Base-by-base conservation (phyloP, 2,329 filamentous ascomycete genomes). In the Fusarium verticillioides region DNA sequence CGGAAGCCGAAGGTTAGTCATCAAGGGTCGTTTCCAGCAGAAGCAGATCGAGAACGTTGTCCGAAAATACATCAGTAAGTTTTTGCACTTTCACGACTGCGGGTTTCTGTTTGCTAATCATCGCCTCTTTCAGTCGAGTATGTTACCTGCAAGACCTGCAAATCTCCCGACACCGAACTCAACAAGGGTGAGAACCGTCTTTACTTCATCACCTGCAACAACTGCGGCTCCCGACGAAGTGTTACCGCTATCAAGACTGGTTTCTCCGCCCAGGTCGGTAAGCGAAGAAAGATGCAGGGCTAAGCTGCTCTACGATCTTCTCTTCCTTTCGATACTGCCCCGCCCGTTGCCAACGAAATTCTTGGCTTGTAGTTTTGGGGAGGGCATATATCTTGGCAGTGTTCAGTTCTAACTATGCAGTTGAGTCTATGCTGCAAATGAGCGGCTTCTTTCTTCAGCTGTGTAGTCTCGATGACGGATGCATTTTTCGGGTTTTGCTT, bases 21-120 rank as follows among this genome's bases (percentile, higher is more conserved):
- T 99, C 90, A 98, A 97, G 89, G 96, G 96, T 88, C 94, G 96
- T 81, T 99, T 99, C 93, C 96, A 98, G 85, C 96, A 98, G 87
- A 98, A 98, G 87, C 96, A 98, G 87, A 95, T 98, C 81, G 96
- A 99, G 88, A 97, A 97, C 85, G 95, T 98, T 60, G 85, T 98
- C 82, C 90, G 96, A 86, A 94, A 96, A 87, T 97, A 97, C 84
- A 98, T 97, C 82, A 93, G 93, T 94, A 87, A 83, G 91, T 88
- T 63, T 57, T 39, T n/a, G 19, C 32, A 26, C n/a, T 40, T 28
- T 32, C 34, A 12, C 60, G 13, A 39, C 19, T 61, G 28, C 34
- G 12, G 42, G 50, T 30, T 44, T 59, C 12, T 32, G 7, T 16
- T 42, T 73, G 60, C 80, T 84, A 78, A 85, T 37, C 79, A 62